Evolutionary conservation across 345 rosid species (phyloP), one percentile per base, ranked within the genome.

Genomic region (Aurinia saxatilis): DNA sequence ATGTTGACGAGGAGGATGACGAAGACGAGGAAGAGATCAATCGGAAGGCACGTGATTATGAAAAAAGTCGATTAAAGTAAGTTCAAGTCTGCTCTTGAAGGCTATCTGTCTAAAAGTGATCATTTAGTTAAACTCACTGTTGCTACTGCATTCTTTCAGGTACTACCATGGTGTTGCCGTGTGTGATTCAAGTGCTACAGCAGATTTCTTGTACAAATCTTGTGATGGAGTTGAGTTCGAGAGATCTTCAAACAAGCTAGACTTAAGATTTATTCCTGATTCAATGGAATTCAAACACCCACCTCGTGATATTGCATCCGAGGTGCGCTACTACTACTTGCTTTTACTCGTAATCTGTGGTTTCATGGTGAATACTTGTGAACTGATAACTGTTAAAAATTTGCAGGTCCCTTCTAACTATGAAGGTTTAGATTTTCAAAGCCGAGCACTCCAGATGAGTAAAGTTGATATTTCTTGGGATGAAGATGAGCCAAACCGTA

Each of bases 181-280:
- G 73, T 93, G 97, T 74, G 88, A 93, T 74, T 84, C 91, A 8
- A 68, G 60, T 70, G 80, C 91, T 52, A 93, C 97, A 14, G 95
- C 96, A 27, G 97, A 90, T 73, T 70, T 78, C 78, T 77, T 93
- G 45, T 90, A 90, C 73, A 84, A 79, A 54, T 63, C 79, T 46
- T 87, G 99, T 63, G 96, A 93, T 78, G 99, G 97, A 35, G 58
- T 68, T 44, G 99, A 93, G 73, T 82, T 93, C 71, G 99, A 84
- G 77, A 81, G 90, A 68, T 87, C 99, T 15, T 77, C 99, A 21
- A 93, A 90, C 82, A 87, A 85, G 71, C 87, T 93, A 21, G 99
- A 93, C 67, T 73, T 93, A 56, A 85, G 97, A 75, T 93, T 85
- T 75, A 79, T 93, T 72, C 96, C 99, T 5, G 97, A 93, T 58